Base-by-base conservation (phyloP, 352 stramenopile species). In the Phytopythium chamaehyphon region DNA sequence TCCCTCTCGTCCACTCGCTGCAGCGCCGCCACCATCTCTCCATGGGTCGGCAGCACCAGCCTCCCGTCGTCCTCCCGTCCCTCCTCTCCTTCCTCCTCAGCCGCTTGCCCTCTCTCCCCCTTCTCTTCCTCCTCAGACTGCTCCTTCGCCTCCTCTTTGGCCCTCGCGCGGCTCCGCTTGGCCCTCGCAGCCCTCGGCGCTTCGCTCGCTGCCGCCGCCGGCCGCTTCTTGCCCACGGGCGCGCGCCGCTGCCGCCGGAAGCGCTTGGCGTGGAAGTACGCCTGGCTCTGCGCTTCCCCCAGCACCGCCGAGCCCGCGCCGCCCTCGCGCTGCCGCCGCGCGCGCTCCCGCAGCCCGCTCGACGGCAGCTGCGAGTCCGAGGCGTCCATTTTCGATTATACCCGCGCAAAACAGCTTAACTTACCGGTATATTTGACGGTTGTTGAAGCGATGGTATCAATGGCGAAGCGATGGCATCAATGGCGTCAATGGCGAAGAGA, bases 241-340 rank as follows among this genome's bases (percentile, higher is more conserved):
- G 61, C 70, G 36, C 58, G 57, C 18, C 46, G 23, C 15, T 57
- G 51, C 33, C 64, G 40, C 8, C 50, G 40, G 16, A 75, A 54
- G 14, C 59, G 62, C 44, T 64, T 70, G 15, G 69, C 65, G 11
- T 57, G 71, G 43, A 79, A 73, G 47, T 67, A 79, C 31, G 65
- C 69, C 28, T 78, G 73, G 21, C 65, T 60, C 11, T 58, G 61
- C 38, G 54, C 59, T 2, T 64, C 59, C 9, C 69, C 69, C 3
- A 78, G 48, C 40, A 64, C 52, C 28, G 75, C 47, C 15, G 54
- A 55, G 19, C 19, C 45, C 18, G 51, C 45, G 10, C 31, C 28
- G 4, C 40, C 46, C 6, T 35, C n/a, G n/a, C 18, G 19, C 36
- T 48, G 52, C 47, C 54, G 40, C 21, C 59, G 62, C 14, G 51